Percentiles rank a stretch among this genome's conserved stretches.
These are phyloP conservation scores for Pichiaceae sp. DNA, from an alignment of 1,139 yeast species.

Conservation along the genomic window DNA sequence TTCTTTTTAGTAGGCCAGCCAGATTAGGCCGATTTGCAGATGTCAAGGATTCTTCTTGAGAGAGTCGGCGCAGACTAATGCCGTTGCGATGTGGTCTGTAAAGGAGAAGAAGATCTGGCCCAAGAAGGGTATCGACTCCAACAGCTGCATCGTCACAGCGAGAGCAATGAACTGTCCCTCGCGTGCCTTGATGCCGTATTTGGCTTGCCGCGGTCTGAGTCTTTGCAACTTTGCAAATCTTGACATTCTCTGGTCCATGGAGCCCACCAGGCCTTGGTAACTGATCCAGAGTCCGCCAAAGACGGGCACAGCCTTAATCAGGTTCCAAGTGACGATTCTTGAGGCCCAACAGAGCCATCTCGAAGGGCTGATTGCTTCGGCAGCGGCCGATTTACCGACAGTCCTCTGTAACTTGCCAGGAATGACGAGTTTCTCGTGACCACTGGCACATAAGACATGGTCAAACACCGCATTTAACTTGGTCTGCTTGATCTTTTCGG, in stretches of 20 bases:
- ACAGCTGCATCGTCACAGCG: conserved; percentile 50
- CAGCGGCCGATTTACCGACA: conserved; percentile 18
- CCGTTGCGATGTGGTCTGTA: conserved; percentile 65
- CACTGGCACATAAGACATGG: conserved; percentile 17
- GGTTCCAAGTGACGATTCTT: conserved; percentile 1
- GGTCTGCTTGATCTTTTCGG: conserved; percentile 14
- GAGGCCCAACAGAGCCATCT: conserved; percentile 7
- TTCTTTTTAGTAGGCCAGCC: no score
- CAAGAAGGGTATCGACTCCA: conserved; percentile 57
- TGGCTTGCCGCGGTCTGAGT: conserved; percentile 25
- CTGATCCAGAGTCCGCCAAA: conserved; percentile 14
- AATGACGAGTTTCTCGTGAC: conserved; percentile 18
- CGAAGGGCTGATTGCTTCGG: conserved; percentile 9
- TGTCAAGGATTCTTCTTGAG: no score
- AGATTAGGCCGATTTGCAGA: no score
- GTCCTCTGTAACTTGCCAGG: conserved; percentile 23
- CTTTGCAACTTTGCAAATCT: conserved; percentile 16
- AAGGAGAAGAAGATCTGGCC: conserved; percentile 44
- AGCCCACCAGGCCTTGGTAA: conserved; percentile 11
- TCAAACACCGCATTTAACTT: conserved; percentile 14
- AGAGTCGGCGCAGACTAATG: conserved; percentile 20
- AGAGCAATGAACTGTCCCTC: conserved; percentile 28
- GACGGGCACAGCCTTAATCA: conserved; percentile 15
- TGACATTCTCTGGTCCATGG: conserved; percentile 11
- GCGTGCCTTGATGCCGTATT: conserved; percentile 16